Evolutionary conservation across 2,329 filamentous ascomycete genomes (phyloP).

Genomic region (Talaromyces rugulosus): DNA sequence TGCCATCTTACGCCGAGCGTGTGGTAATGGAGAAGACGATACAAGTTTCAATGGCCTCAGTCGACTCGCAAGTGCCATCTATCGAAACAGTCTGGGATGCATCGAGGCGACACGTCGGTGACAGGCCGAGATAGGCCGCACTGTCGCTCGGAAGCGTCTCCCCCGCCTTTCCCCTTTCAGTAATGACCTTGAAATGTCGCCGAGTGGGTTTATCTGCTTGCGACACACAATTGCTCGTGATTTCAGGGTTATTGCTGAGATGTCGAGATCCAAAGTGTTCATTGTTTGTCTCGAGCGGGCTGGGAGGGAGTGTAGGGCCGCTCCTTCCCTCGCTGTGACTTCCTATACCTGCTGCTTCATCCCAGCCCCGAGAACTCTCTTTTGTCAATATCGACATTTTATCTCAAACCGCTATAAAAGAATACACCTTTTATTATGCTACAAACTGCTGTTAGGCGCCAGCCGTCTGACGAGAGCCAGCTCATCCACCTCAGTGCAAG

Average conservation of each 20-base stretch:
- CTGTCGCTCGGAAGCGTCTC: neutral
- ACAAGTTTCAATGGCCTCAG: neutral
- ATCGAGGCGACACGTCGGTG: neutral
- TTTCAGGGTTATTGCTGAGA: neutral
- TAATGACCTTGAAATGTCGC: constrained; percentile 1
- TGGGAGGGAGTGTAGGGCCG: neutral
- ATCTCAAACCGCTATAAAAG: neutral
- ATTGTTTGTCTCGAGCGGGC: neutral
- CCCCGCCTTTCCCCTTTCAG: constrained; percentile 7
- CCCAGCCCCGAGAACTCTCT: neutral
- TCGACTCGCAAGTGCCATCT: neutral
- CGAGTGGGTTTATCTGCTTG: neutral
- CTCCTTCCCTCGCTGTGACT: neutral
- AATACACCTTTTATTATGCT: neutral
- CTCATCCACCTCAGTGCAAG: constrained; percentile 2
- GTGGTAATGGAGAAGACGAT: neutral
- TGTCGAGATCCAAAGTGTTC: neutral
- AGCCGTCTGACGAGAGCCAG: constrained; percentile 4
- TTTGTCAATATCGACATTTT: neutral
- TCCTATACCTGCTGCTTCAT: neutral
- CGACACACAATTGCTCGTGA: neutral
- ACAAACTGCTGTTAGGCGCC: neutral
- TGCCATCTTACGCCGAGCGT: constrained; percentile 19
- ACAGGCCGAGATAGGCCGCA: neutral
- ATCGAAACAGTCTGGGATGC: neutral